Base-by-base conservation (phyloP, 2,329 filamentous ascomycete species). In the Trichoderma cornu-damae region DNA sequence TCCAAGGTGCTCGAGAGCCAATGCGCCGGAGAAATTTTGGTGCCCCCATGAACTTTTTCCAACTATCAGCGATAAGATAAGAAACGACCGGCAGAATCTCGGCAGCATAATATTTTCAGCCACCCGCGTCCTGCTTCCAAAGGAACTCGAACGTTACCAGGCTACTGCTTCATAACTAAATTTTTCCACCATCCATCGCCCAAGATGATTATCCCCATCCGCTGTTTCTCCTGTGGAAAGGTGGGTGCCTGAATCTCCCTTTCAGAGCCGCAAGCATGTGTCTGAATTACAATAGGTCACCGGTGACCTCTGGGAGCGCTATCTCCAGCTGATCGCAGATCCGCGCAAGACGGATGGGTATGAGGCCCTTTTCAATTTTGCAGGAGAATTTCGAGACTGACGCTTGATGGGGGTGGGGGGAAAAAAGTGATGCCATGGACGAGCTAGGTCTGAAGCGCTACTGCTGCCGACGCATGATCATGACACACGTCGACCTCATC, bases 161-260 rank as follows among this genome's bases (percentile, higher is more conserved):
- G 57, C 59, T 57, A 37, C n/a, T 32, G 35, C n/a, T 44, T 22
- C 38, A 46, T 46, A 44, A n/a, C 20, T 16, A 46, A 11, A 35
- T 24, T 24, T n/a, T n/a, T n/a, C n/a, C 26, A 30, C 22, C 37
- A 44, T 55, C 43, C 61, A 47, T 34, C 48, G 61, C 64, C n/a
- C 77, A 88, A 76, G 58, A 99, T 99, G 94, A 99, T 99, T 75
- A 97, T 99, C 66, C 94, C 94, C 2, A 90, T 99, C 64, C 90
- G 94, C 66, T 99, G 94, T 78, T 99, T 99, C 77, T 97, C 94
- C 59, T 99, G 94, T 75, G 94, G 94, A 74, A 99, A 99, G 89
- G 94, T 96, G 75, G 60, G 75, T 65, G 11, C 35, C 43, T n/a
- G 53, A 4, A 8, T 28, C 6, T 11, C 4, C 5, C 14, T 9